Conservation (phyloP, 257 asterid species). For the Fraxinus pennsylvanica region DNA sequence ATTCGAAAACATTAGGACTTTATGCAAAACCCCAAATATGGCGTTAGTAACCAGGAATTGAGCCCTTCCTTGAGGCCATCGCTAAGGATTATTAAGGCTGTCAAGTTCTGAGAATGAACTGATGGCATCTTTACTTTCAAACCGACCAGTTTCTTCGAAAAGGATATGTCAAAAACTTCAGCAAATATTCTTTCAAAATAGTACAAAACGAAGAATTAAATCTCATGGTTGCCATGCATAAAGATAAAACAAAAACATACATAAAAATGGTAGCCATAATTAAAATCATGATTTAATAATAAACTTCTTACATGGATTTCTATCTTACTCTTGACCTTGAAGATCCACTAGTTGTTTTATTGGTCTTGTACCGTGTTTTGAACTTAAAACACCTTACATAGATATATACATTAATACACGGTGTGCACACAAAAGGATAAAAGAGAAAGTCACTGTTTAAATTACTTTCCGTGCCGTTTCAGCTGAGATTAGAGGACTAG, state of each 20-base stretch:
- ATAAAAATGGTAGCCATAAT: background rate
- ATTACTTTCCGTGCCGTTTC: slow-evolving; percentile 42
- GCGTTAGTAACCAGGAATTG: background rate
- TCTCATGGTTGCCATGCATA: background rate
- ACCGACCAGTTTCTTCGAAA: background rate
- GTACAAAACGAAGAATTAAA: background rate
- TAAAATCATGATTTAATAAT: background rate
- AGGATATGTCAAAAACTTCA: background rate
- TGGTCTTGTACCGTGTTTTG: background rate
- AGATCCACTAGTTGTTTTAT: background rate
- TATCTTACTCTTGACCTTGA: background rate
- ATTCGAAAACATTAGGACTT: background rate
- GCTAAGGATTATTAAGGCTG: background rate
- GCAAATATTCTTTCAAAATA: background rate
- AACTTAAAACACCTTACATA: background rate
- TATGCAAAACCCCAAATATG: background rate
- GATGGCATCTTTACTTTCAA: background rate
- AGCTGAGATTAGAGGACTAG: slow-evolving; percentile 19
- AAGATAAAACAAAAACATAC: background rate
- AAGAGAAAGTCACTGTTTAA: slow-evolving; percentile 18
- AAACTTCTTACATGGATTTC: background rate
- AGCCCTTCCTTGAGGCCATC: background rate
- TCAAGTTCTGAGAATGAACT: background rate
- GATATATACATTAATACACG: too few relatives aligned
- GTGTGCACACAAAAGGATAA: background rate